phyloP scores from a whole-genome alignment of 768 basidiomycete genomes.

The Collybia nuda region DNA sequence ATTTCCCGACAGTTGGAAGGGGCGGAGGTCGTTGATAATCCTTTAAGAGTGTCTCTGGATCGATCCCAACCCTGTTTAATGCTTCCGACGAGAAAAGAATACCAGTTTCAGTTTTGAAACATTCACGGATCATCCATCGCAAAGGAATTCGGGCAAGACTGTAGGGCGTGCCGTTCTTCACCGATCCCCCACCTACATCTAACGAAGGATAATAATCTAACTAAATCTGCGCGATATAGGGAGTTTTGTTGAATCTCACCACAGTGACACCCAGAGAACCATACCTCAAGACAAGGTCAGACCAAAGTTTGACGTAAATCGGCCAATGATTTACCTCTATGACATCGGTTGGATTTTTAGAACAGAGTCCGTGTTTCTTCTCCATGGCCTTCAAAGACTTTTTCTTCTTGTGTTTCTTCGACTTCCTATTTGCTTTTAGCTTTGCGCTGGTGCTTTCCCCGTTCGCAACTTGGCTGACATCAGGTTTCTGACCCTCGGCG shows the following conservation, averaged over 20 bases:
- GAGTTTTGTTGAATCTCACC: neutral
- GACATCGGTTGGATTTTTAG: neutral
- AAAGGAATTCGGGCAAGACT: constrained; percentile 55
- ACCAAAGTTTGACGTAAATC: neutral
- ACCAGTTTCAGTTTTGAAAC: constrained; percentile 38
- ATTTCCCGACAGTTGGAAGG: constrained; percentile 12
- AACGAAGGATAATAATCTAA: neutral
- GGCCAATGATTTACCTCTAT: neutral
- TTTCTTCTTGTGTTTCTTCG: no score
- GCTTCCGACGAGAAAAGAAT: constrained; percentile 39
- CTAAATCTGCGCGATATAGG: neutral
- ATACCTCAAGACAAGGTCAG: neutral
- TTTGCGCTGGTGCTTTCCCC: no score
- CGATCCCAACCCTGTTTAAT: constrained; percentile 21
- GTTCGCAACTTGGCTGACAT: no score
- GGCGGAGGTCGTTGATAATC: constrained; percentile 29
- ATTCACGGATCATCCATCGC: constrained; percentile 58
- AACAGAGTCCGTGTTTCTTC: no score
- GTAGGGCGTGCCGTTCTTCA: constrained; percentile 25
- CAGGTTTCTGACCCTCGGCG: neutral
- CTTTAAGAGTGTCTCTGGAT: constrained; percentile 26
- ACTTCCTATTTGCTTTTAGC: no score
- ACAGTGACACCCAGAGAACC: constrained; percentile 3
- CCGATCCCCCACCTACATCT: constrained; percentile 51
- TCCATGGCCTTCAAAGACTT: no score